phyloP scores from a whole-genome alignment of 306 rosid species.

The Lathyrus aphaca region DNA sequence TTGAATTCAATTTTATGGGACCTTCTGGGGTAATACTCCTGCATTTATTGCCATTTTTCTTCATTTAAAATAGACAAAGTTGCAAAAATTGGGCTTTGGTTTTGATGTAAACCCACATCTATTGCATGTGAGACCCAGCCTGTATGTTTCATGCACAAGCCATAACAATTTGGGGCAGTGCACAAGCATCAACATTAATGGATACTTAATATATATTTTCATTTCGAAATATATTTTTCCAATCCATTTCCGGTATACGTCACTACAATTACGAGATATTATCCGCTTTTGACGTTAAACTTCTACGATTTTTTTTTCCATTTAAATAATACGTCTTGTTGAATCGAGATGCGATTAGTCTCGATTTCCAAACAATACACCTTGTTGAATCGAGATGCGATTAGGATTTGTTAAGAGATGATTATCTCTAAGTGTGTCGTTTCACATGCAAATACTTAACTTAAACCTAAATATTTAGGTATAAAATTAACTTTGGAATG shows the following conservation, averaged over 20 bases:
- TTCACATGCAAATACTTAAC: constrained; percentile 24
- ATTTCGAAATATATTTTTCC: too few relatives aligned
- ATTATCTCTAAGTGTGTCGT: constrained; percentile 40
- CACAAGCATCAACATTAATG: constrained; percentile 42
- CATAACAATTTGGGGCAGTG: constrained; percentile 43
- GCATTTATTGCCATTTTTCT: constrained; percentile 40
- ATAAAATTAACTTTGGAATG: constrained; percentile 29
- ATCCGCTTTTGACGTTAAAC: too few relatives aligned
- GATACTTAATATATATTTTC: not conserved
- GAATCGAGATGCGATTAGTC: too few relatives aligned
- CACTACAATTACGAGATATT: too few relatives aligned
- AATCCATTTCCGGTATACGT: too few relatives aligned
- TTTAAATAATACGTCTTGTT: too few relatives aligned
- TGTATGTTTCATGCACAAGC: constrained; percentile 38
- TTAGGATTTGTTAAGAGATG: too few relatives aligned
- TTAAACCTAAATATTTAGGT: not conserved
- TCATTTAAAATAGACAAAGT: constrained; percentile 20
- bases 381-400: too few relatives aligned
- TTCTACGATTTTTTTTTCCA: too few relatives aligned
- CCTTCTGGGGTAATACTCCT: constrained; percentile 15
- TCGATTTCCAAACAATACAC: accelerated
- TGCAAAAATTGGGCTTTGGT: constrained; percentile 29
- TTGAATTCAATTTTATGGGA: constrained; percentile 33
- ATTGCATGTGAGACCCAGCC: constrained; percentile 43
- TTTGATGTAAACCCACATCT: constrained; percentile 42